Conservation (phyloP, 2,329 filamentous ascomycete species). For the Cercospora brassicicola region DNA sequence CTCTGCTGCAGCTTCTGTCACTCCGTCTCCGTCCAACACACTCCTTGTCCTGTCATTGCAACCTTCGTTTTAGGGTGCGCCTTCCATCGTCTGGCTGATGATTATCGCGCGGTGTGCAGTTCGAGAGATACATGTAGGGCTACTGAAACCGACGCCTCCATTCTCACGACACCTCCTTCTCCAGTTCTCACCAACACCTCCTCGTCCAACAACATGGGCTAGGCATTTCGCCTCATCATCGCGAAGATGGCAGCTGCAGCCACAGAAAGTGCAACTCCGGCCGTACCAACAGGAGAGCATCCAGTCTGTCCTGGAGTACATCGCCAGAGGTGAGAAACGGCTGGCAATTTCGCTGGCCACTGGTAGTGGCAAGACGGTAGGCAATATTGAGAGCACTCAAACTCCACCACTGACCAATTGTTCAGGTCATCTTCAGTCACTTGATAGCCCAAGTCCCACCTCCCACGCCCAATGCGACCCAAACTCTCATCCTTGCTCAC, state of each 20-base stretch:
- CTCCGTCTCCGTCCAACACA: neutral
- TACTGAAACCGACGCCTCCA: neutral
- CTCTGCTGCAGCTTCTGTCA: neutral
- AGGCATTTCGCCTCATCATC: slow-evolving; percentile 7
- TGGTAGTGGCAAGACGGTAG: slow-evolving; percentile 74
- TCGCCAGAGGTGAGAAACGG: slow-evolving; percentile 69
- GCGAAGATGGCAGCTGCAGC: neutral
- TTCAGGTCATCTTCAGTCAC: slow-evolving; percentile 92
- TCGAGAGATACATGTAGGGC: neutral
- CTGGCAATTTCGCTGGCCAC: slow-evolving; percentile 83
- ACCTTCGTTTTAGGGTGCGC: neutral
- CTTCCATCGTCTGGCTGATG: neutral
- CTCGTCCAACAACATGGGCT: neutral
- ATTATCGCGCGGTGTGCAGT: neutral
- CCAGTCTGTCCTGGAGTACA: slow-evolving; percentile 67
- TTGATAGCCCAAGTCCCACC: slow-evolving; percentile 75
- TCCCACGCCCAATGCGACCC: slow-evolving; percentile 59
- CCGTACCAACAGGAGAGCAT: slow-evolving; percentile 90
- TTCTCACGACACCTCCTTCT: neutral
- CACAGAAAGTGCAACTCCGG: slow-evolving; percentile 55
- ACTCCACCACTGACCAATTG: neutral
- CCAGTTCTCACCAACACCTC: neutral
- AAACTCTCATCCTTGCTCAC: slow-evolving; percentile 89
- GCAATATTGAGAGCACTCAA: slow-evolving; percentile 46
- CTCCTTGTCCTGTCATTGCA: neutral